A percentile compares a stretch with the other conserved stretches of the same genome.
These are phyloP conservation scores for Chenopodium berlandieri DNA, from an alignment of 148 eudicot species.

Conservation along the genomic window DNA sequence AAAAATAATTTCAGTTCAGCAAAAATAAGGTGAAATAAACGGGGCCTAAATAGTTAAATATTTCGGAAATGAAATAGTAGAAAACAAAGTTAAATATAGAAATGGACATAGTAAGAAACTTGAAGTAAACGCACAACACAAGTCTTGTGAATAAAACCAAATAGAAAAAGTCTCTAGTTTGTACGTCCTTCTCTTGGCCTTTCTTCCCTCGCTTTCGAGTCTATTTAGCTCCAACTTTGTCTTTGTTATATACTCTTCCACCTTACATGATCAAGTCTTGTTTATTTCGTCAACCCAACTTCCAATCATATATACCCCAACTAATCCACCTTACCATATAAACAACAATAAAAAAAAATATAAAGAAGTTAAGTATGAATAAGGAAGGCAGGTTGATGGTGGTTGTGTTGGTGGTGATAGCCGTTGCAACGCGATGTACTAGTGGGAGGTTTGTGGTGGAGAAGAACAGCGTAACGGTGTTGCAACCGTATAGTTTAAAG, in stretches of 20 bases:
- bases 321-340: not conserved
- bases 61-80: too few relatives aligned
- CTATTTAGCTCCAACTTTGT: not conserved
- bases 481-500: conserved; percentile 47
- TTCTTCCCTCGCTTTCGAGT: not conserved
- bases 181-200: not conserved
- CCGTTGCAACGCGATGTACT: not conserved
- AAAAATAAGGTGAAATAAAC: too few relatives aligned
- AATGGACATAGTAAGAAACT: too few relatives aligned
- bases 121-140: not conserved
- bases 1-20: too few relatives aligned
- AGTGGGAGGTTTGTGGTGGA: conserved; percentile 74
- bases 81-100: too few relatives aligned
- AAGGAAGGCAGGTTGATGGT: not conserved
- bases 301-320: not conserved
- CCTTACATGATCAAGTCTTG: not conserved
- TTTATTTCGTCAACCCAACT: not conserved
- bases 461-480: conserved; percentile 58
- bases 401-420: not conserved
- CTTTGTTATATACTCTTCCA: not conserved
- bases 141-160: not conserved
- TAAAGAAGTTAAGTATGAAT: not conserved
- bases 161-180: not conserved
- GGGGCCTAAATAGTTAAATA: too few relatives aligned
- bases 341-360: not conserved